Conservation (phyloP, 305 asterid genomes). For the Euphrasia arctica region DNA sequence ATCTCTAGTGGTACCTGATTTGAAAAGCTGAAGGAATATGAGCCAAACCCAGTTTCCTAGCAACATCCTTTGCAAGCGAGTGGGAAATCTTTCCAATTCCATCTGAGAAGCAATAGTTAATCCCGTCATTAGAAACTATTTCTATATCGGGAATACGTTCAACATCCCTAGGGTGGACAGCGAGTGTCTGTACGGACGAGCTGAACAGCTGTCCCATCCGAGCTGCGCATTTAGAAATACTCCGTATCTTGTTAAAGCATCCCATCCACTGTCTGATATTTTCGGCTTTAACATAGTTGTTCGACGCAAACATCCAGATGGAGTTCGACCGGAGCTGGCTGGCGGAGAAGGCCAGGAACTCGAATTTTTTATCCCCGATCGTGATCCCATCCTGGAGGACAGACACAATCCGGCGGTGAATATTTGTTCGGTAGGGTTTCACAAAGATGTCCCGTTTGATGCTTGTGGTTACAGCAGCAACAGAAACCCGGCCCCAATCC, state of each 20-base stretch:
- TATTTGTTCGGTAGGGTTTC: slow-evolving; percentile 58
- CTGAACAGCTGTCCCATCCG: slow-evolving; percentile 97
- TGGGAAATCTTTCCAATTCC: slow-evolving; percentile 86
- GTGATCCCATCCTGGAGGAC: slow-evolving; percentile 69
- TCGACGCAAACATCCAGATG: slow-evolving; percentile 98
- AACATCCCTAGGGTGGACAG: slow-evolving; percentile 50
- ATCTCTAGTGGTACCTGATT: slow-evolving; percentile 46
- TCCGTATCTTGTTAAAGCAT: slow-evolving; percentile 68
- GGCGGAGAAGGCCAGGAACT: slow-evolving; percentile 88
- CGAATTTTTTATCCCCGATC: slow-evolving; percentile 68
- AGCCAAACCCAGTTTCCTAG: slow-evolving; percentile 50
- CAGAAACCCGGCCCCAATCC: slow-evolving; percentile 81
- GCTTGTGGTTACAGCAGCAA: slow-evolving; percentile 45
- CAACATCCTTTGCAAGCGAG: slow-evolving; percentile 55
- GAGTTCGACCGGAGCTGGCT: slow-evolving; percentile 88
- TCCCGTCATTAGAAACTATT: slow-evolving; percentile 59
- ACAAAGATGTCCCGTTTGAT: slow-evolving; percentile 59
- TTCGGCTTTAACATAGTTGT: slow-evolving; percentile 56
- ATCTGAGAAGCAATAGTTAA: slow-evolving; percentile 82
- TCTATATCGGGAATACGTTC: slow-evolving; percentile 70
- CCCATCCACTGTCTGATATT: slow-evolving; percentile 97
- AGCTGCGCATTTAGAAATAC: slow-evolving; percentile 90
- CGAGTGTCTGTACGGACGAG: slow-evolving; percentile 64
- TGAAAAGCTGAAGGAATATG: slow-evolving; percentile 87
- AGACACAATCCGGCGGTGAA: slow-evolving; percentile 55